These are phyloP conservation scores for Yamadazyma sp. DNA, from an alignment of 805 yeast genomes.

Conservation along the genomic window DNA sequence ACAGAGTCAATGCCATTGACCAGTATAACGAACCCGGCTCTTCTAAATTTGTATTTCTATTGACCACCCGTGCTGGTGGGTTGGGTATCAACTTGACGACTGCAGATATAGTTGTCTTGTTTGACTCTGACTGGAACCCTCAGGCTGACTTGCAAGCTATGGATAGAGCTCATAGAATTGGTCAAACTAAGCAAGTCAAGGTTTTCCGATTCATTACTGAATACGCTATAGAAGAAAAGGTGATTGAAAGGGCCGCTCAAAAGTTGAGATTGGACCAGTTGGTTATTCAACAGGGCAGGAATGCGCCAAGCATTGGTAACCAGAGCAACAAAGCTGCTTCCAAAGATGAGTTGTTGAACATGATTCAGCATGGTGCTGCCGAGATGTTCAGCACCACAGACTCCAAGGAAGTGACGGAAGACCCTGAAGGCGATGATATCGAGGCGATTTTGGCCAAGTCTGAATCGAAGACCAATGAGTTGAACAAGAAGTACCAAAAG, in stretches of 20 bases:
- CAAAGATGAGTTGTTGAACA: slow-evolving; percentile 84
- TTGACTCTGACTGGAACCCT: slow-evolving; percentile 97
- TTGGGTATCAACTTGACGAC: slow-evolving; percentile 89
- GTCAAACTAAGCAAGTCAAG: slow-evolving; percentile 92
- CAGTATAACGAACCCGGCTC: slow-evolving; percentile 83
- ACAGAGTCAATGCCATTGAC: slow-evolving; percentile 88
- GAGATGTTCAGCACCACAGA: slow-evolving; percentile 48
- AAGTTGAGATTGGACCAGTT: slow-evolving; percentile 88
- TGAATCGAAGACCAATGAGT: slow-evolving; percentile 60
- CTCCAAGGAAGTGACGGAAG: slow-evolving; percentile 30
- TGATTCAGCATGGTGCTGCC: slow-evolving; percentile 97
- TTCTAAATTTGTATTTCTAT: slow-evolving; percentile 76
- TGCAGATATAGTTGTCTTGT: slow-evolving; percentile 86
- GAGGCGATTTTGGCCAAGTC: slow-evolving; percentile 61
- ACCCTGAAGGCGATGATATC: slow-evolving; percentile 49
- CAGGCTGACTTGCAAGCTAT: slow-evolving; percentile 97
- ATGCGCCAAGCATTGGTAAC: slow-evolving; percentile 44
- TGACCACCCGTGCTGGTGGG: slow-evolving; percentile 97
- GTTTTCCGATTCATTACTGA: slow-evolving; percentile 94
- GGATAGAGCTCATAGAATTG: slow-evolving; percentile 98
- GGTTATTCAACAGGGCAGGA: slow-evolving; percentile 90
- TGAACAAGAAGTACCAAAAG: slow-evolving; percentile 62
- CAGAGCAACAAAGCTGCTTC: slow-evolving; percentile 41
- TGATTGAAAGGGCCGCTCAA: slow-evolving; percentile 93
- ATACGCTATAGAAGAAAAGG: slow-evolving; percentile 94